Evolutionary conservation across 768 basidiomycete species (phyloP), one percentile per base, ranked within the genome.

Genomic region (Hygrocybe punicea): DNA sequence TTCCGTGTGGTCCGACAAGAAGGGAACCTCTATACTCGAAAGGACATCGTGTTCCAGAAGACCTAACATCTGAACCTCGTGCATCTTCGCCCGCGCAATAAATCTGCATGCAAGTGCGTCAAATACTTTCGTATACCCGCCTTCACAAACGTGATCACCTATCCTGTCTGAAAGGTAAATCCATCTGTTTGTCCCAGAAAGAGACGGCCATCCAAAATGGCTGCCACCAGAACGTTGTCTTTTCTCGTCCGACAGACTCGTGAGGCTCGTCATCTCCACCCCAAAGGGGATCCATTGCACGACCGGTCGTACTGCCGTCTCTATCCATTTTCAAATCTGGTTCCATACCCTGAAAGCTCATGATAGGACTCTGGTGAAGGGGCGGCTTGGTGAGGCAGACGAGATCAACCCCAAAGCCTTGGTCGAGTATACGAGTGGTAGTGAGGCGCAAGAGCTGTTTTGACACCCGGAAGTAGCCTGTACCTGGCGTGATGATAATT

Each of bases 51-150:
- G 91, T 62, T 93, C 93, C 44, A 96, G 77, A 8, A 96, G 75
- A 6, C 95, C 95, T 1, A 97, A 81, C 90, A 92, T 95, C 66
- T 97, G 90, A 37, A 97, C 93, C 67, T 95, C 91, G 64, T 93
- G 91, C 93, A 97, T 96, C 73, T 92, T 91, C n/a, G 91, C 93
- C 29, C 96, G 84, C 5, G 93, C 88, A 23, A 98, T 78, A 67
- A 98, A 98, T 58, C 96, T 94, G 62, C 21, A 16, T 37, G 56
- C 29, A 50, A 17, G 9, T 17, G 62, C 47, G 59, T 24, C 36
- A 49, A 46, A 19, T 46, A 53, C n/a, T 58, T 14, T 42, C 9
- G 19, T 9, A 34, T 48, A 16, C 29, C 39, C 17, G 25, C 5
- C 5, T 19, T 23, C 21, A 23, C 9, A 16, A 8, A 47, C 6